Conservation (phyloP, 2,329 filamentous ascomycete genomes). For the Nigrograna mackinnonii region DNA sequence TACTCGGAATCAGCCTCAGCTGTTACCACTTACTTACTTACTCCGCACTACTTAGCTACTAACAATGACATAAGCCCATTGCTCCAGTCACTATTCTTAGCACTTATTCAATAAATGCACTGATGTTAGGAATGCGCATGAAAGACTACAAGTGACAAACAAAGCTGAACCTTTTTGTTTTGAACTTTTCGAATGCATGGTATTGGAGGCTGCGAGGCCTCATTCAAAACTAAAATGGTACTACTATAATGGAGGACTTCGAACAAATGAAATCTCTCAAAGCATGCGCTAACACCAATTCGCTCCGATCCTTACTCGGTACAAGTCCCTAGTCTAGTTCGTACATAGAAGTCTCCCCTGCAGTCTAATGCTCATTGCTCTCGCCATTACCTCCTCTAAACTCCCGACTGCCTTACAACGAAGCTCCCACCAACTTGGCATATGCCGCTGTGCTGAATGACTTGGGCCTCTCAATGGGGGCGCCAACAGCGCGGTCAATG, state of each 20-base stretch:
- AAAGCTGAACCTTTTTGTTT: neutral
- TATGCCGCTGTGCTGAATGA: conserved; percentile 97
- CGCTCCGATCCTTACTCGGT: conserved; percentile 31
- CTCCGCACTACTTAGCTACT: too few species aligned
- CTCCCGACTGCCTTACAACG: conserved; percentile 66
- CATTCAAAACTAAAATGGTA: conserved; percentile 27
- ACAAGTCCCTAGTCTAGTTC: conserved; percentile 38
- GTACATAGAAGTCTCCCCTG: conserved; percentile 33
- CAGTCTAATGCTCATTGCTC: conserved; percentile 4
- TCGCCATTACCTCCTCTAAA: conserved; percentile 4
- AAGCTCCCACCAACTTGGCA: conserved; percentile 87
- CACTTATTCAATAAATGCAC: too few species aligned
- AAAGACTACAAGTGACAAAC: neutral
- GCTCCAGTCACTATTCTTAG: too few species aligned
- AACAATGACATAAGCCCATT: too few species aligned
- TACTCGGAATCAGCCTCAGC: too few species aligned
- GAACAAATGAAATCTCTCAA: conserved; percentile 19
- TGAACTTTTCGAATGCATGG: conserved; percentile 20
- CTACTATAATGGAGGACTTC: conserved; percentile 28
- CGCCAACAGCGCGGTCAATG: conserved; percentile 96
- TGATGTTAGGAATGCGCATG: too few species aligned
- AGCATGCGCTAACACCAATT: conserved; percentile 26
- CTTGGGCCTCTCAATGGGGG: conserved; percentile 98
- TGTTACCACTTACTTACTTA: too few species aligned
- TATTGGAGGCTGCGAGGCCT: conserved; percentile 24